Percentiles rank a stretch among this genome's conserved stretches.
Evolutionary conservation across 192 early-diverging fungal genomes (phyloP).

Genomic region (Lobosporangium transversale): DNA sequence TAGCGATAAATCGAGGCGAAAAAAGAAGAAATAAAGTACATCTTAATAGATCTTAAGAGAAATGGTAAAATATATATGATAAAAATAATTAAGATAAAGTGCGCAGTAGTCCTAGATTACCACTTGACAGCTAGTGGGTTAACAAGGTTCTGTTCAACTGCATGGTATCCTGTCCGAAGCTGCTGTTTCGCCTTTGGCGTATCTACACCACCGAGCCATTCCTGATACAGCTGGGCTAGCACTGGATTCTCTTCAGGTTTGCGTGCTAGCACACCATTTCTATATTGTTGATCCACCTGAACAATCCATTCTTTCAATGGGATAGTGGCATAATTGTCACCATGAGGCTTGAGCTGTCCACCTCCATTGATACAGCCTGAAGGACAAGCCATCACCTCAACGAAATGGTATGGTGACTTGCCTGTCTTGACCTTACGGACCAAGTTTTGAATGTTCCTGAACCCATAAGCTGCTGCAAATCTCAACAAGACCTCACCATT

Average conservation of each 20-base stretch:
- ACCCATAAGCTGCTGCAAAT: constrained; percentile 94
- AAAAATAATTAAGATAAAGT: not conserved
- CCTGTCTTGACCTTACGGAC: constrained; percentile 94
- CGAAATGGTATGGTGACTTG: constrained; percentile 83
- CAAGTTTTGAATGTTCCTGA: constrained; percentile 97
- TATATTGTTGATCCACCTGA: constrained; percentile 75
- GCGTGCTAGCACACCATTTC: constrained; percentile 54
- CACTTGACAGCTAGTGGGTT: constrained; percentile 88
- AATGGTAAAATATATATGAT: not conserved
- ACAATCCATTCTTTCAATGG: constrained; percentile 81
- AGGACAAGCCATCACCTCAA: constrained; percentile 98
- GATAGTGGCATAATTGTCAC: constrained; percentile 50
- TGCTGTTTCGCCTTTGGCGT: constrained; percentile 67
- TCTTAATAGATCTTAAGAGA: not conserved
- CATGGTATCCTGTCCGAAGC: constrained; percentile 89
- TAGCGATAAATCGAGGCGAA: too few species aligned
- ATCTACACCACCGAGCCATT: constrained; percentile 84
- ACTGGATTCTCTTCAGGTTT: constrained; percentile 75
- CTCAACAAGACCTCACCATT: constrained; percentile 64
- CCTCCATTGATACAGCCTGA: constrained; percentile 98
- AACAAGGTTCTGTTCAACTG: constrained; percentile 73
- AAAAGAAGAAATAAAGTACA: not conserved
- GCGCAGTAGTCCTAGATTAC: constrained; percentile 51
- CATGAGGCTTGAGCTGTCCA: constrained; percentile 82
- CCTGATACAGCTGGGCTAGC: constrained; percentile 72